These are phyloP conservation scores for Parathielavia appendiculata DNA, from an alignment of 495 filamentous ascomycete species.

Conservation along the genomic window DNA sequence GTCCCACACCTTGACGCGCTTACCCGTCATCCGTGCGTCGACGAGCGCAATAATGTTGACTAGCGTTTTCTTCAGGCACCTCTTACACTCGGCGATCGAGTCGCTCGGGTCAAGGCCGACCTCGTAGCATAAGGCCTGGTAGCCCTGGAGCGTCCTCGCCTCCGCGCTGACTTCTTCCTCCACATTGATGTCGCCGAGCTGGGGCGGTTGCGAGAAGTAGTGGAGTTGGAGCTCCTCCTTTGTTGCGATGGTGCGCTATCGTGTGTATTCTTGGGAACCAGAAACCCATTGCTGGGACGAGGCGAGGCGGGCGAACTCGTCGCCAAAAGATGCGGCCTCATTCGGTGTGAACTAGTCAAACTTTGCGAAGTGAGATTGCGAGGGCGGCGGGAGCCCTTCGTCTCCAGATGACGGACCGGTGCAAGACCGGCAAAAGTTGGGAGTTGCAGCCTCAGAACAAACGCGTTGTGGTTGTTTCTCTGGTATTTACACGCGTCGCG, in stretches of 20 bases:
- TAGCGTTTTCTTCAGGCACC: conserved; percentile 31
- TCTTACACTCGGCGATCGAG: conserved; percentile 28
- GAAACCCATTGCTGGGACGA: conserved; percentile 34
- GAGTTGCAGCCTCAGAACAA: conserved; percentile 1
- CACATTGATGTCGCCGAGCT: conserved; percentile 13
- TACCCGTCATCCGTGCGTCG: conserved; percentile 35
- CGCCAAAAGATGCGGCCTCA: conserved; percentile 29
- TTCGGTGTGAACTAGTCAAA: conserved; percentile 32
- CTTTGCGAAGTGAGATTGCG: conserved; percentile 36
- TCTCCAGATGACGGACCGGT: neutral
- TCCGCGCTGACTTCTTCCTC: conserved; percentile 6
- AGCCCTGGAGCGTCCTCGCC: conserved; percentile 21
- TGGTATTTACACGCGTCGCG: neutral
- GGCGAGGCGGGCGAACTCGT: conserved; percentile 35
- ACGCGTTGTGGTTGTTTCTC: neutral
- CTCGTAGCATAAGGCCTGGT: conserved; percentile 32
- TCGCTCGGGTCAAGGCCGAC: conserved; percentile 31
- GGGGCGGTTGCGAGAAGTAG: conserved; percentile 27
- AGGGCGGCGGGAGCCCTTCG: conserved; percentile 17
- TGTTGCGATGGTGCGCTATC: conserved; percentile 32
- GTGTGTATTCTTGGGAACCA: conserved; percentile 30
- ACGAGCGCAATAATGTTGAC: conserved; percentile 53
- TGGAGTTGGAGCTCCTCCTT: conserved; percentile 31
- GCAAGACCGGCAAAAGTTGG: neutral
- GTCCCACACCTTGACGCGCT: conserved; percentile 31